Conservation (phyloP, 176 grass and related monocot species). For the Oryza meridionalis region DNA sequence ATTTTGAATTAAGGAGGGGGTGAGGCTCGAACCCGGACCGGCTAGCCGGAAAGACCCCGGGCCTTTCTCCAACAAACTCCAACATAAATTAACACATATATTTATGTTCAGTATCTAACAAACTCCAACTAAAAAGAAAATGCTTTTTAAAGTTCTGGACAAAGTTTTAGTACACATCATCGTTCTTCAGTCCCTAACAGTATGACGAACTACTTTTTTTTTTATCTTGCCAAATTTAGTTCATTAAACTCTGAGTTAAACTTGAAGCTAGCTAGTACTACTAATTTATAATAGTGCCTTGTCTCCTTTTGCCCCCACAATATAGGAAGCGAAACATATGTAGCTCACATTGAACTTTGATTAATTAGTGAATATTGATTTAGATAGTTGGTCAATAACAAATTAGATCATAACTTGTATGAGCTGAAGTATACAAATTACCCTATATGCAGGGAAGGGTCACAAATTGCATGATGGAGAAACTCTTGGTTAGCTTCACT, state of each 20-base stretch:
- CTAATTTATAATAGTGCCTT: background rate
- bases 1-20: no score
- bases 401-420: no score
- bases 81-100: background rate
- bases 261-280: background rate
- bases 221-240: background rate
- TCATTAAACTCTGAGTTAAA: slow-evolving; percentile 7
- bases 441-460: slow-evolving; percentile 64
- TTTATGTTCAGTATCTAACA: background rate
- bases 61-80: no score
- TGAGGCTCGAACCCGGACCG: no score
- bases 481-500: slow-evolving; percentile 38
- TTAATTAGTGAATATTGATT: background rate
- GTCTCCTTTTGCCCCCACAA: background rate
- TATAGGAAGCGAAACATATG: background rate
- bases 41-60: no score
- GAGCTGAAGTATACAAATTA: slow-evolving; percentile 22
- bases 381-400: no score
- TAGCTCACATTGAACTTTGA: background rate
- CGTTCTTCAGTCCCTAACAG: background rate
- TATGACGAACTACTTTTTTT: background rate
- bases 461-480: slow-evolving; percentile 37
- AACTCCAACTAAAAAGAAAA: background rate
- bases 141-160: background rate
- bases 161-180: background rate